Percentiles rank a stretch among this genome's conserved stretches.
phyloP scores from a whole-genome alignment of 768 basidiomycete species.

The Rhodotorula sphaerocarpa region DNA sequence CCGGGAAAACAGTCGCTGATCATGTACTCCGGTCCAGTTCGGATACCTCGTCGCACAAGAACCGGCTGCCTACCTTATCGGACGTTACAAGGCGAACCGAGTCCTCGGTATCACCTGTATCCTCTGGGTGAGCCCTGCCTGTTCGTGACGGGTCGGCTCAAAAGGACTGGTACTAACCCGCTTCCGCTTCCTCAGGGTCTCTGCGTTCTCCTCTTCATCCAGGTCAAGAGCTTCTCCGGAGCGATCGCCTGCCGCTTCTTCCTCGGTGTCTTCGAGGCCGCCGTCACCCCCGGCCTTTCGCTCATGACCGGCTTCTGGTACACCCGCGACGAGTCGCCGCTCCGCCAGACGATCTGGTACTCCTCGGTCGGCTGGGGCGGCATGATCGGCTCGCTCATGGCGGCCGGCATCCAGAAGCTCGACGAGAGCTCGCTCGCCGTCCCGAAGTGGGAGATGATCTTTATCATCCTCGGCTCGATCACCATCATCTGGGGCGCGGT shows the following conservation, averaged over 20 bases:
- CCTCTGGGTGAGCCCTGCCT: too few relatives aligned
- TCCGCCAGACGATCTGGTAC: constrained; percentile 45
- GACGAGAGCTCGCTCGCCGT: neutral
- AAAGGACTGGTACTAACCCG: too few relatives aligned
- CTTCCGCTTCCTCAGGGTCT: too few relatives aligned
- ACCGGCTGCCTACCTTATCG: constrained; percentile 13
- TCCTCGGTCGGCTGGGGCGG: constrained; percentile 43
- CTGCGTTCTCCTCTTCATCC: constrained; percentile 41
- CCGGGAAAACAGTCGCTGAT: neutral
- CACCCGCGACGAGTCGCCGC: constrained; percentile 40
- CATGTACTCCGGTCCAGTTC: too few relatives aligned
- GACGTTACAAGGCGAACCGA: constrained; percentile 42
- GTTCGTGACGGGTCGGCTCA: too few relatives aligned
- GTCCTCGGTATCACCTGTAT: constrained; percentile 42
- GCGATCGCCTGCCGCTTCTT: constrained; percentile 43
- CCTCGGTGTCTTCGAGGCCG: constrained; percentile 42
- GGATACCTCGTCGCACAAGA: constrained; percentile 17
- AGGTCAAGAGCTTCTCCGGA: constrained; percentile 40
- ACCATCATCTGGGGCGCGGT: constrained; percentile 41
- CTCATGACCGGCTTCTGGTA: constrained; percentile 43
- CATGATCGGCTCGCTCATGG: constrained; percentile 44
- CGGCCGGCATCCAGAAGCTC: constrained; percentile 39
- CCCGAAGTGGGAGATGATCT: constrained; percentile 39
- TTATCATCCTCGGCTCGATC: constrained; percentile 42
- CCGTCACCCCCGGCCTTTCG: constrained; percentile 43